Evolutionary conservation across 192 early-diverging fungal genomes (phyloP).

Genomic region (Coemansia interrupta): DNA sequence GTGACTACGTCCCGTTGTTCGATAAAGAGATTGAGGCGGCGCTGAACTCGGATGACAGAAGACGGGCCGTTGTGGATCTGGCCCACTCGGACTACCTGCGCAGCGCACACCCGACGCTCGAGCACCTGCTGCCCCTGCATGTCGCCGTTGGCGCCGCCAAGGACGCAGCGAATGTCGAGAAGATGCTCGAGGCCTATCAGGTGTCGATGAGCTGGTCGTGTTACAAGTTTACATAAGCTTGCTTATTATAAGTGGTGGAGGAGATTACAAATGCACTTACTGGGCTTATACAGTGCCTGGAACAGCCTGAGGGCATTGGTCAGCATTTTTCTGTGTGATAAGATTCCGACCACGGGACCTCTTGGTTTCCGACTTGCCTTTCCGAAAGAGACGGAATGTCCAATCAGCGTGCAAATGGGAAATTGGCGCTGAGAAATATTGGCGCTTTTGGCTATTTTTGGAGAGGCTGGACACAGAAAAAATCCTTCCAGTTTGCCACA

Average conservation of each 20-base stretch:
- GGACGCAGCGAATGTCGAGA: slow-evolving; percentile 29
- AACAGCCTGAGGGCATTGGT: too few species aligned
- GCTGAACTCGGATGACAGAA: slow-evolving; percentile 37
- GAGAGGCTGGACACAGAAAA: not conserved
- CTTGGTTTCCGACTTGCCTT: too few species aligned
- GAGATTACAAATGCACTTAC: not conserved
- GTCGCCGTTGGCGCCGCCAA: slow-evolving; percentile 63
- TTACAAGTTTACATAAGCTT: slow-evolving; percentile 13
- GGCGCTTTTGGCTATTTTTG: not conserved
- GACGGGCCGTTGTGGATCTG: slow-evolving; percentile 40
- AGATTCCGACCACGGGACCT: too few species aligned
- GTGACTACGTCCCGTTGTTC: slow-evolving; percentile 57
- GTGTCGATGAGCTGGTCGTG: slow-evolving; percentile 45
- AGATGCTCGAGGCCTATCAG: slow-evolving; percentile 31
- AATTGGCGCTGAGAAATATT: not conserved
- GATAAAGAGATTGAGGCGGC: slow-evolving; percentile 57
- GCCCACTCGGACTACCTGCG: slow-evolving; percentile 41
- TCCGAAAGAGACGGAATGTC: too few species aligned
- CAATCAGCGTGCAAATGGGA: too few species aligned
- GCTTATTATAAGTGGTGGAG: not conserved
- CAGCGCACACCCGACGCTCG: slow-evolving; percentile 62
- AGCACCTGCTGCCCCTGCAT: slow-evolving; percentile 68
- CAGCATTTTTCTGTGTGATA: too few species aligned
- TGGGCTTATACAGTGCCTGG: too few species aligned
- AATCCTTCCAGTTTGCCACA: not conserved